Evolutionary conservation across 345 rosid genomes (phyloP), one percentile per base, ranked within the genome.

Genomic region (Psidium guajava): DNA sequence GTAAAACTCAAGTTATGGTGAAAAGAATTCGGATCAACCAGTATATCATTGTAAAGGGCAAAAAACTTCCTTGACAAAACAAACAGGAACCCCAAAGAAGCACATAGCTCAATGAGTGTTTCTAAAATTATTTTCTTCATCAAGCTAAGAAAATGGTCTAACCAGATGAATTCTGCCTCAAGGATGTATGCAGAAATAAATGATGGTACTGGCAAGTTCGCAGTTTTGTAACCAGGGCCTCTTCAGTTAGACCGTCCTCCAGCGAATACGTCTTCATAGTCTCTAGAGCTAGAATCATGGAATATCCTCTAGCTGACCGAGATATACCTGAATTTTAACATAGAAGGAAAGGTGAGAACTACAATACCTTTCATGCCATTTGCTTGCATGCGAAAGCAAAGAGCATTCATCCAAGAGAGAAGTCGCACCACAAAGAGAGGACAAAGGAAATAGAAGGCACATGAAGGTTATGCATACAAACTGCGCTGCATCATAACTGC

Each of bases 201-300:
- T 97, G 94, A 91, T 97, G 99, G 84, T 91, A 95, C n/a, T 87
- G 95, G 86, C 93, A 93, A 22, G 98, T 95, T 50, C 98, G 95
- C 86, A 97, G 95, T 91, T 97, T 97, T 25, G 95, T 93, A 87
- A 97, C 98, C 86, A 97, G 86, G 47, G 99, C 98, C 90, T 96
- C 99, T 91, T 97, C 99, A 42, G 98, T 95, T 84, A 97, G 91
- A 86, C 98, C 92, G 88, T 97, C 98, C 91, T 96, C 98, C 85
- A 87, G 90, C 32, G 95, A 92, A 90, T 95, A 97, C 82, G 98
- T 93, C 93, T 96, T 96, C 99, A 96, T 95, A 83, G 98, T 96
- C 91, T 97, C 99, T 22, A 95, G 89, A 82, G 93, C 90, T 77
- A 93, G 91, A 86, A 90, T 87, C 88, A 97, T 89, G 91, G 94